Conservation (phyloP, 2,329 filamentous ascomycete species). For the Aspergillus nomiae region DNA sequence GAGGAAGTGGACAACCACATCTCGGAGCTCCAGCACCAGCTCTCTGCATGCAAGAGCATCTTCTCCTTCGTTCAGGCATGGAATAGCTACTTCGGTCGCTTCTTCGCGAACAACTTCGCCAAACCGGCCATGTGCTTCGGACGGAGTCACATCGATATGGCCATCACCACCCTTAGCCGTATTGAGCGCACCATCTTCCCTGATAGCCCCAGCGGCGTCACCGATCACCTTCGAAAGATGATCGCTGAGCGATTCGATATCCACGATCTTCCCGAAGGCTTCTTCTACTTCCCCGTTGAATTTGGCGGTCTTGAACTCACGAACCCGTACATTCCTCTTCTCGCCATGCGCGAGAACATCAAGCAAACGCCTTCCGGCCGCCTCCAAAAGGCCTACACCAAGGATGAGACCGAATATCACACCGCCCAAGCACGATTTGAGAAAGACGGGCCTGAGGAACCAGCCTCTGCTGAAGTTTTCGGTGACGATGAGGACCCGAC, state of each 20-base stretch:
- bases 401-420: constrained; percentile 59
- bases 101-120: constrained; percentile 62
- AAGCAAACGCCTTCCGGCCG: constrained; percentile 36
- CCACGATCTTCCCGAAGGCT: constrained; percentile 51
- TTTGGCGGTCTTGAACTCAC: constrained; percentile 54
- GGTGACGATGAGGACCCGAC: constrained; percentile 1
- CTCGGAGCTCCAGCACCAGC: constrained; percentile 60
- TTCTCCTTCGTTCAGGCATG: constrained; percentile 63
- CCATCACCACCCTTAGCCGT: constrained; percentile 53
- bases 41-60: constrained; percentile 57
- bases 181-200: constrained; percentile 57
- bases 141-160: constrained; percentile 57
- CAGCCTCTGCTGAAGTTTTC: not conserved
- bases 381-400: constrained; percentile 34
- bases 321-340: constrained; percentile 53
- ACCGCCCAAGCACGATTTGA: constrained; percentile 38
- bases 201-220: constrained; percentile 49
- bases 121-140: constrained; percentile 59
- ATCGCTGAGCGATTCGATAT: constrained; percentile 57
- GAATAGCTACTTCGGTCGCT: constrained; percentile 60
- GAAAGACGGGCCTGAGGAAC: constrained; percentile 20
- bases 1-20: constrained; percentile 61
- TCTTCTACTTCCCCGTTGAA: constrained; percentile 56
- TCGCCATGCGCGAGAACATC: constrained; percentile 50
- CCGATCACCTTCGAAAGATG: constrained; percentile 56